phyloP scores from a whole-genome alignment of 192 early-diverging fungal species.

The Lobulomyces angularis region DNA sequence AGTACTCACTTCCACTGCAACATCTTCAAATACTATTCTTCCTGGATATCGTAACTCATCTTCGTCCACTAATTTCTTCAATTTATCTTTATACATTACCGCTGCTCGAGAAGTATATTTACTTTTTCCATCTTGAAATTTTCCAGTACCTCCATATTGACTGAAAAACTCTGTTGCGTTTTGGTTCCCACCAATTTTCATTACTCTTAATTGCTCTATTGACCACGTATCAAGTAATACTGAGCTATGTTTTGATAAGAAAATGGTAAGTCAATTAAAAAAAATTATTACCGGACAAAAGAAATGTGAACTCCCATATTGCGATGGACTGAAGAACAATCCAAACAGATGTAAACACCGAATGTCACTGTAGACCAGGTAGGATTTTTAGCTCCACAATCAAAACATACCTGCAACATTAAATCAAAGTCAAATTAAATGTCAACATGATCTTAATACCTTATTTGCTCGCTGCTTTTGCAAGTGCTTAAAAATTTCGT shows the following conservation, averaged over 20 bases:
- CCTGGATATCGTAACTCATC: slow-evolving; percentile 39
- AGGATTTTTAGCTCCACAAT: slow-evolving; percentile 88
- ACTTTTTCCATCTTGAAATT: slow-evolving; percentile 58
- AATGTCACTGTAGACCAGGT: slow-evolving; percentile 90
- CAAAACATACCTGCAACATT: slow-evolving; percentile 77
- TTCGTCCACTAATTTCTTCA: slow-evolving; percentile 55
- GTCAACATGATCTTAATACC: no score
- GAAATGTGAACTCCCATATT: slow-evolving; percentile 96
- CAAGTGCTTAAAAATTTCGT: slow-evolving; percentile 54
- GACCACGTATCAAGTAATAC: slow-evolving; percentile 82
- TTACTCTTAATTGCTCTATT: slow-evolving; percentile 76
- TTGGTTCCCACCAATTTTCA: slow-evolving; percentile 81
- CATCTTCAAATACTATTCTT: slow-evolving; percentile 29
- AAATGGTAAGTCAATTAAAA: neutral
- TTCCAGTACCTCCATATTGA: slow-evolving; percentile 41
- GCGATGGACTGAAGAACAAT: slow-evolving; percentile 90
- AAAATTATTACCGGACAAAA: slow-evolving; percentile 66
- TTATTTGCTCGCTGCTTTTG: slow-evolving; percentile 53
- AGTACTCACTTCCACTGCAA: slow-evolving; percentile 5
- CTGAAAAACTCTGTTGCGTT: slow-evolving; percentile 71
- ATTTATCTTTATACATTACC: slow-evolving; percentile 66
- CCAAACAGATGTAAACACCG: slow-evolving; percentile 90
- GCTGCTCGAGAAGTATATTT: slow-evolving; percentile 70
- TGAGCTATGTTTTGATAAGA: slow-evolving; percentile 45
- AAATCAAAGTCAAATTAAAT: no score